A percentile compares a stretch with the other conserved stretches of the same genome.
Evolutionary conservation across 306 rosid species (phyloP).

Genomic region (Lathyrus oleraceus): DNA sequence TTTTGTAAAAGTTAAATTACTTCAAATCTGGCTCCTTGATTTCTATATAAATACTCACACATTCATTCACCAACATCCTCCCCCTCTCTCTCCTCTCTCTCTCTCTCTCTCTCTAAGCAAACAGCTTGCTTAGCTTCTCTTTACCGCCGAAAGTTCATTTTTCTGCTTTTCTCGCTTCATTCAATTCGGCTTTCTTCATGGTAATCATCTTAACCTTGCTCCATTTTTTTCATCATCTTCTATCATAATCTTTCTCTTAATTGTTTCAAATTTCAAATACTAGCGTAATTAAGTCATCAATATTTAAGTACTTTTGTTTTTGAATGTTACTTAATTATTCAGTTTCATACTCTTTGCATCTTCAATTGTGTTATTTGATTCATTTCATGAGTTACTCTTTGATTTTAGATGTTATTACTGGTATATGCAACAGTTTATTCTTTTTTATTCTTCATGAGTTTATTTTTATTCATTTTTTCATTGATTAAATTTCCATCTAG

Average conservation of each 20-base stretch:
- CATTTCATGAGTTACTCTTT: not conserved
- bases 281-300: too few species aligned
- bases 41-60: constrained; percentile 7
- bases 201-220: constrained; percentile 31
- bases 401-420: not conserved
- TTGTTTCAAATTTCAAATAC: not conserved
- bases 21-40: not conserved
- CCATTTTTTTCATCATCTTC: not conserved
- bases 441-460: not conserved
- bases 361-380: not conserved
- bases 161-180: not conserved
- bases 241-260: not conserved
- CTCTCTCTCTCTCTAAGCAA: not conserved
- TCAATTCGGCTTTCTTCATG: constrained; percentile 28
- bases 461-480: not conserved
- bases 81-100: not conserved
- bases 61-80: not conserved
- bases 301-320: not conserved
- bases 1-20: not conserved
- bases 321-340: not conserved
- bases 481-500: not conserved
- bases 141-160: constrained; percentile 28
- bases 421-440: not conserved
- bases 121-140: constrained; percentile 22
- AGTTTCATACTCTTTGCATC: not conserved